Percentiles rank a stretch among this genome's conserved stretches.
Evolutionary conservation across 305 asterid species (phyloP).

Genomic region (Fraxinus latifolia): DNA sequence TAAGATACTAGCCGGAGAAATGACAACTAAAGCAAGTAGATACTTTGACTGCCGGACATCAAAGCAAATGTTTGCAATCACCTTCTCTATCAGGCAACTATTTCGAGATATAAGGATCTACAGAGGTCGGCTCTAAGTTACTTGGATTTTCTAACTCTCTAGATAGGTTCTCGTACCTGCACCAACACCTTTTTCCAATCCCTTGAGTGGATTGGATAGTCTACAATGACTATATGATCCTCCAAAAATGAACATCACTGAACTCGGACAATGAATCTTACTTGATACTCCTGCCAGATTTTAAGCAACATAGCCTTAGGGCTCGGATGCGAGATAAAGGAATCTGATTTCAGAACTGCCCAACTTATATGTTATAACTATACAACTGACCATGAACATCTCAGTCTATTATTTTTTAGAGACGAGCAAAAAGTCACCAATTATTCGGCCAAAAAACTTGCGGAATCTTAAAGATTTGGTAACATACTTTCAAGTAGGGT

Average conservation of each 20-base stretch:
- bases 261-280: background rate
- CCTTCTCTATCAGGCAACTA: constrained; percentile 12
- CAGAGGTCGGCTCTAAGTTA: background rate
- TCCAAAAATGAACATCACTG: background rate
- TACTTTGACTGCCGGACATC: constrained; percentile 1
- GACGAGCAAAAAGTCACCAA: background rate
- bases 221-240: background rate
- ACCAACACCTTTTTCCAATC: background rate
- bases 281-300: constrained; percentile 1
- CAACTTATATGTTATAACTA: background rate
- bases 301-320: background rate
- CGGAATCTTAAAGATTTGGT: background rate
- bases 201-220: background rate
- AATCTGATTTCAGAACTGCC: constrained; percentile 1
- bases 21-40: background rate
- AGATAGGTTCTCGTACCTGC: background rate
- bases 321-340: background rate
- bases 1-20: background rate
- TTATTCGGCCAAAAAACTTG: constrained; percentile 3
- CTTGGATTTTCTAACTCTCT: background rate
- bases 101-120: background rate
- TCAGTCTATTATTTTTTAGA: constrained; percentile 1
- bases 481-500: background rate
- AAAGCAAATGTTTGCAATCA: background rate
- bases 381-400: background rate